Base-by-base conservation (phyloP, 371 early-diverging fungal genomes). In the Rhizopus delemar region DNA sequence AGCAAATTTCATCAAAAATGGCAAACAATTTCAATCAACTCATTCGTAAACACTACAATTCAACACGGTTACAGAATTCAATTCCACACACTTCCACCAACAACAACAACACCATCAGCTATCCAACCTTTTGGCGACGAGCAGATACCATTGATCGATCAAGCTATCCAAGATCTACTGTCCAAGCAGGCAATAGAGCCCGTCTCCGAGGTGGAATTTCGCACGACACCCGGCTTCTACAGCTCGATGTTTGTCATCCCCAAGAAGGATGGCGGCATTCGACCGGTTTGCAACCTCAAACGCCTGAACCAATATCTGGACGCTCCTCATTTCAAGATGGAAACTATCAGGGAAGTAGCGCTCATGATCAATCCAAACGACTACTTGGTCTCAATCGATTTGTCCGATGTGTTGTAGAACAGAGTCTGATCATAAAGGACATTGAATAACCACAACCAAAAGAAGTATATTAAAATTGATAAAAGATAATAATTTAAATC, bases 351-450 rank as follows among this genome's bases (percentile, higher is more conserved):
- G 28, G 46, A 51, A 5, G 63, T 68, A 28, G 68, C 66, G 31
- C 46, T 41, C 11, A 49, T 71, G 60, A 46, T 71, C 8, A 35
- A 63, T 2, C 51, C 38, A n/a, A 61, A 66, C 38, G 68, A 72
- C 41, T 72, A 59, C 51, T 28, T 75, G 3, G 64, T 65, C 2
- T 68, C 68, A 12, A 59, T 75, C 39, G 69, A 75, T 32, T 38
- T 72, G 13, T 45, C 49, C 22, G 71, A 77, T 56, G 71, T 71
- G 0, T 71, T 73, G n/a, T n/a, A n/a, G n/a, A n/a, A n/a, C n/a
- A n/a, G n/a, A n/a, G n/a, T n/a, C n/a, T n/a, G n/a, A n/a, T n/a
- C n/a, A n/a, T n/a, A n/a, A n/a, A n/a, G n/a, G n/a, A n/a, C n/a
- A n/a, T n/a, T n/a, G n/a, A n/a, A n/a, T n/a, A n/a, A n/a, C n/a